Percentiles rank a stretch among this genome's conserved stretches.
phyloP scores from a whole-genome alignment of 2,329 filamentous ascomycete genomes.

The Cadophora sp. region DNA sequence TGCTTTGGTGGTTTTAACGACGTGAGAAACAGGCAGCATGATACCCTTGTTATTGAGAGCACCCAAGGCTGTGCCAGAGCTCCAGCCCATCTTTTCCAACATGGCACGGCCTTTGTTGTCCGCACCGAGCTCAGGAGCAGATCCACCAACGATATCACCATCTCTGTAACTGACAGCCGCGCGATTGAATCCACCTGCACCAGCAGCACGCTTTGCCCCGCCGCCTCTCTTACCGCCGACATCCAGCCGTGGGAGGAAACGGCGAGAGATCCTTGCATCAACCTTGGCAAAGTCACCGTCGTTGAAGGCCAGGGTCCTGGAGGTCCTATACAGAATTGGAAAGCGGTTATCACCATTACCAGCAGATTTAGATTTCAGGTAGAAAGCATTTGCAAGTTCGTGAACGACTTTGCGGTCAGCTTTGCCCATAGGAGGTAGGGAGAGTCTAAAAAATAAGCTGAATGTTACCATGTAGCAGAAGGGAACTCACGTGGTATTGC shows the following conservation, averaged over 20 bases:
- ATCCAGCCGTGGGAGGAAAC: conserved; percentile 63
- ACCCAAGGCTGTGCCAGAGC: conserved; percentile 82
- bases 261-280: conserved; percentile 54
- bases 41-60: conserved; percentile 86
- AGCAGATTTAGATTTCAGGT: conserved; percentile 82
- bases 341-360: conserved; percentile 77
- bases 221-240: conserved; percentile 44
- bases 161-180: conserved; percentile 70
- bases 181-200: conserved; percentile 44
- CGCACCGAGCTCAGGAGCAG: conserved; percentile 81
- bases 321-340: conserved; percentile 78
- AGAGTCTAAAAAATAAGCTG: conserved; percentile 57
- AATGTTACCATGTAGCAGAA: neutral
- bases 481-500: conserved; percentile 64
- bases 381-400: conserved; percentile 75
- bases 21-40: conserved; percentile 81
- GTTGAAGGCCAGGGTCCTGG: conserved; percentile 66
- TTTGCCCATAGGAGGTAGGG: conserved; percentile 85
- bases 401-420: conserved; percentile 80
- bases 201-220: conserved; percentile 44
- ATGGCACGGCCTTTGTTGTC: conserved; percentile 86
- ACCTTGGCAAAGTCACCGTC: conserved; percentile 60
- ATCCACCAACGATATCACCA: conserved; percentile 86
- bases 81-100: conserved; percentile 98
- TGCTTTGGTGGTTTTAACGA: conserved; percentile 85